phyloP scores from a whole-genome alignment of 371 early-diverging fungal species.

The Phascolomyces articulosus region DNA sequence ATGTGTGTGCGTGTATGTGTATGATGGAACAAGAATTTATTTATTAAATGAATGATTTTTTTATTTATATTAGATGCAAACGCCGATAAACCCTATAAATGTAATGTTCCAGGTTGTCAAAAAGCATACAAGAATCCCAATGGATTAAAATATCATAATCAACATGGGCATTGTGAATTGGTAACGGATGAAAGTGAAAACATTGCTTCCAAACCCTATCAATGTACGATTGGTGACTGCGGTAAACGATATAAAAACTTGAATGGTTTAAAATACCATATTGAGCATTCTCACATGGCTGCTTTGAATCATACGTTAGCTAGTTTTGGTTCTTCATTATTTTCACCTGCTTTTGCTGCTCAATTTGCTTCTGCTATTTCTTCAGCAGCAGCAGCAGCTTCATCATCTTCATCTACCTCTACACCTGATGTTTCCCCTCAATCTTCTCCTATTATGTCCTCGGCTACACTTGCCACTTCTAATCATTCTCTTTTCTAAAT shows the following conservation, averaged over 20 bases:
- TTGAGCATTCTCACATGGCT: conserved; percentile 83
- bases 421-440: conserved; percentile 18
- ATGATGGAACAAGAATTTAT: neutral
- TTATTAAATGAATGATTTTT: neutral
- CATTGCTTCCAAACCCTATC: conserved; percentile 74
- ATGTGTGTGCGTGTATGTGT: neutral
- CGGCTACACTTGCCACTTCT: conserved; percentile 14
- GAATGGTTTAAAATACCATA: conserved; percentile 97
- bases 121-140: conserved; percentile 98
- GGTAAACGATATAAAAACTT: conserved; percentile 72
- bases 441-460: conserved; percentile 21
- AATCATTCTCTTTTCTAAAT: conserved; percentile 11
- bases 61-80: conserved; percentile 27
- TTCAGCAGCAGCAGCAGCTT: conserved; percentile 8
- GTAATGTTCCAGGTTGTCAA: conserved; percentile 89
- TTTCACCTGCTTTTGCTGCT: conserved; percentile 26
- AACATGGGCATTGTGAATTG: conserved; percentile 78
- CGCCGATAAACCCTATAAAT: conserved; percentile 81
- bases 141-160: conserved; percentile 96
- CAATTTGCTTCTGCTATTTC: conserved; percentile 12
- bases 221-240: conserved; percentile 55
- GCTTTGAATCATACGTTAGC: conserved; percentile 53
- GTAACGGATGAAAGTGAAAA: conserved; percentile 47
- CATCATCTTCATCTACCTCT: conserved; percentile 5
- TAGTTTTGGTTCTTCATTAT: conserved; percentile 44